A percentile compares a stretch with the other conserved stretches of the same genome.
These are phyloP conservation scores for Colletotrichum abscissum DNA, from an alignment of 2,329 filamentous ascomycete species.

Conservation along the genomic window DNA sequence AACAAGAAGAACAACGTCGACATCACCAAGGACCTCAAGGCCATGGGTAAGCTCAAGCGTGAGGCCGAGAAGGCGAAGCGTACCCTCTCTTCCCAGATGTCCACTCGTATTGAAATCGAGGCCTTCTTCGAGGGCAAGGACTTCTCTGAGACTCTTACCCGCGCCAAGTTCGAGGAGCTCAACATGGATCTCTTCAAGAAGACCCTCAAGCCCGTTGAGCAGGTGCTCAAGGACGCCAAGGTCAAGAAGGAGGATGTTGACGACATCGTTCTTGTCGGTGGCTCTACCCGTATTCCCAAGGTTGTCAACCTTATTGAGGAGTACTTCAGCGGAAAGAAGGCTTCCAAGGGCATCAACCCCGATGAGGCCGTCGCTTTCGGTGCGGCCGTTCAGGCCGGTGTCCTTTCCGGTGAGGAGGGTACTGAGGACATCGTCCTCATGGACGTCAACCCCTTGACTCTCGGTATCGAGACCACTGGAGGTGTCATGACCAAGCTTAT, in stretches of 20 bases:
- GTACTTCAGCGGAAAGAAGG: slow-evolving; percentile 95
- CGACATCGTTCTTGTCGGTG: slow-evolving; percentile 97
- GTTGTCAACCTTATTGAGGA: slow-evolving; percentile 91
- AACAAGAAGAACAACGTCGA: slow-evolving; percentile 98
- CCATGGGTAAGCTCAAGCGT: slow-evolving; percentile 99
- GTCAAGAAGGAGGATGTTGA: slow-evolving; percentile 95
- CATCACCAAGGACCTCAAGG: slow-evolving; percentile 93
- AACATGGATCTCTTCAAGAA: slow-evolving; percentile 99
- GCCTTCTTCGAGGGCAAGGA: slow-evolving; percentile 96
- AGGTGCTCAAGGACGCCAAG: slow-evolving; percentile 98
- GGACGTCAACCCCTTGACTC: slow-evolving; percentile 96
- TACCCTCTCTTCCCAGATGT: slow-evolving; percentile 94
- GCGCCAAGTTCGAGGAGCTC: slow-evolving; percentile 99
- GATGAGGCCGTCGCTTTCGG: slow-evolving; percentile 99
- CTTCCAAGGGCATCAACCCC: slow-evolving; percentile 99
- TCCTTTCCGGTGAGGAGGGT: slow-evolving; percentile 88
- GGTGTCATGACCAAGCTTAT: slow-evolving; percentile 99
- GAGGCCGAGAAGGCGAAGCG: slow-evolving; percentile 99
- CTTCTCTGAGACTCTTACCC: slow-evolving; percentile 97
- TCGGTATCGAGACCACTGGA: slow-evolving; percentile 97
- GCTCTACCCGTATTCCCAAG: slow-evolving; percentile 99
- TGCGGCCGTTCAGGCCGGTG: slow-evolving; percentile 96
- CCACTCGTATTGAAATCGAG: slow-evolving; percentile 95
- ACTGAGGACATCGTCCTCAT: slow-evolving; percentile 88
- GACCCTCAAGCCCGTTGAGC: slow-evolving; percentile 98